These are phyloP conservation scores for Solanum hybrid DNA, from an alignment of 305 asterid species.

Conservation along the genomic window DNA sequence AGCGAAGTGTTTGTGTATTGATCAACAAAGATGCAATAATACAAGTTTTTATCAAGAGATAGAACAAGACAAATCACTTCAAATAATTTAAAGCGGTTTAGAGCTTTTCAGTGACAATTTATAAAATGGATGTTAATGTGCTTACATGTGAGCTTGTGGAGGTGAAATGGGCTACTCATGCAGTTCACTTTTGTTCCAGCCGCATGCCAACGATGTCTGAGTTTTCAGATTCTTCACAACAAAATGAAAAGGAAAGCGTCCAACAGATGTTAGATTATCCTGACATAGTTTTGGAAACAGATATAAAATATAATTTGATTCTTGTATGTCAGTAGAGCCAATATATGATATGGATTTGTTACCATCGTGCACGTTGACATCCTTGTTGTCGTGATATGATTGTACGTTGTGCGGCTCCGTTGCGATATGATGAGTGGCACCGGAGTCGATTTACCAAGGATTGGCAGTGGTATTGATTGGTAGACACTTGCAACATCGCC, in stretches of 20 bases:
- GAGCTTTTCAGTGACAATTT: neutral
- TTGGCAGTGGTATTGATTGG: neutral
- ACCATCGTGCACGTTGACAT: neutral
- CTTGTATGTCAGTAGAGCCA: neutral
- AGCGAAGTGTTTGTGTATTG: neutral
- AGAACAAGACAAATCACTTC: neutral
- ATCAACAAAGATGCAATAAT: neutral
- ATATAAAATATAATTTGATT: neutral
- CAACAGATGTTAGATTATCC: neutral
- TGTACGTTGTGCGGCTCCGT: neutral
- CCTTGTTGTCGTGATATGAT: neutral
- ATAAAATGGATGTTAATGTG: neutral
- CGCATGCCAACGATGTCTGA: neutral
- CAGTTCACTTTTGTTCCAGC: neutral
- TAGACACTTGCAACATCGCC: neutral
- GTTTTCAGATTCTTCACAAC: neutral
- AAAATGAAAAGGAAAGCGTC: neutral
- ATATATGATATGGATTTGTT: neutral
- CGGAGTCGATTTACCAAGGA: neutral
- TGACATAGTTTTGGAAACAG: neutral
- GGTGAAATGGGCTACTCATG: neutral
- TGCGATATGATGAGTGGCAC: neutral
- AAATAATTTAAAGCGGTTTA: neutral
- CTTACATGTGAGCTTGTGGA: neutral
- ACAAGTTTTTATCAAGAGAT: neutral